Evolutionary conservation across 163 green algal species (phyloP).

Genomic region (Scenedesmus sp.): DNA sequence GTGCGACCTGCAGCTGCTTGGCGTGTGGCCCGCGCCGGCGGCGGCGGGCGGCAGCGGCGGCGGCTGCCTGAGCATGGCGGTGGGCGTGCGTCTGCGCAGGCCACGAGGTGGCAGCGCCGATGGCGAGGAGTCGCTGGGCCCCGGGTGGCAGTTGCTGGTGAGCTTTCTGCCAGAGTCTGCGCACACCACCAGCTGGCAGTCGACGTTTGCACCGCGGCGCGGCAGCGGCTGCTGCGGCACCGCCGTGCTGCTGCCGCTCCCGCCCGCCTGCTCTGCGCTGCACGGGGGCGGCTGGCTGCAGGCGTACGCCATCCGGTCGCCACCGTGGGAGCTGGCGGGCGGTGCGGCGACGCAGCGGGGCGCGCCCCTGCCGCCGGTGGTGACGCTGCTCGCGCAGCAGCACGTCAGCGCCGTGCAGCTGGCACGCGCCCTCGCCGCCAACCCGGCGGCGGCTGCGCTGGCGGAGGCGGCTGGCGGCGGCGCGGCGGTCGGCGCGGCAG

Average conservation of each 20-base stretch:
- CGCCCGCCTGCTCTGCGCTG: background rate
- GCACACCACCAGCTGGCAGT: slow-evolving; percentile 22
- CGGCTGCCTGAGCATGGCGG: slow-evolving; percentile 16
- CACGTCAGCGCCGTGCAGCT: slow-evolving; percentile 18
- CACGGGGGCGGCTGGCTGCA: slow-evolving; percentile 22
- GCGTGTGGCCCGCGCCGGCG: slow-evolving; percentile 26
- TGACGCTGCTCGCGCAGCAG: slow-evolving; percentile 23
- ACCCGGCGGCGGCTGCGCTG: slow-evolving; percentile 27
- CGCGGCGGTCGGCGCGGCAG: too few species aligned
- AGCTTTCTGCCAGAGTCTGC: slow-evolving; percentile 35
- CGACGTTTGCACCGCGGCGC: background rate
- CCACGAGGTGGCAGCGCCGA: slow-evolving; percentile 9
- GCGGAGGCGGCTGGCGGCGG: background rate
- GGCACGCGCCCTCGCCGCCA: background rate
- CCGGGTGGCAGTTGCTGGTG: slow-evolving; percentile 27
- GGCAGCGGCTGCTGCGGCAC: background rate
- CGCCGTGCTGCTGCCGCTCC: slow-evolving; percentile 29
- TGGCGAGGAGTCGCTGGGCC: background rate
- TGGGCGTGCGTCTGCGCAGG: background rate
- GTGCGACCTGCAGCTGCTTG: background rate
- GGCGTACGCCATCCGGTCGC: slow-evolving; percentile 15
- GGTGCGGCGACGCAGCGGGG: slow-evolving; percentile 1
- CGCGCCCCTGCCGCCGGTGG: background rate
- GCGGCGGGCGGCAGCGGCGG: slow-evolving; percentile 11
- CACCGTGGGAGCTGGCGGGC: background rate